These are phyloP conservation scores for Exophiala viscosa DNA, from an alignment of 2,329 filamentous ascomycete species.

Conservation along the genomic window DNA sequence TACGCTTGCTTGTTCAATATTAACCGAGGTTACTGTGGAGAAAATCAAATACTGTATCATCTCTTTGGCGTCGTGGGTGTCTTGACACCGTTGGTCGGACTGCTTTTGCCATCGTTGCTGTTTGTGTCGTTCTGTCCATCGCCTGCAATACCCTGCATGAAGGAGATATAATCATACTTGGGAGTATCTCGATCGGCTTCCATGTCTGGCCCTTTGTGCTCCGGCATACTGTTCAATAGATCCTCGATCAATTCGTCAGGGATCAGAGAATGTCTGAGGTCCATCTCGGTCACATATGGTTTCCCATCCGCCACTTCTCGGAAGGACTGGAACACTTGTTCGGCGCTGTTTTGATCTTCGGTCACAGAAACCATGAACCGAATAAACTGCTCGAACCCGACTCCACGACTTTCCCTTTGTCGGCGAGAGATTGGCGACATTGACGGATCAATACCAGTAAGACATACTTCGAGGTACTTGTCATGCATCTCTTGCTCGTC, in stretches of 20 bases:
- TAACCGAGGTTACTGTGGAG: too few species aligned
- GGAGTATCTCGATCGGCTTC: constrained; percentile 75
- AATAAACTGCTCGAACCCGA: constrained; percentile 98
- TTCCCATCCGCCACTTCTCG: constrained; percentile 96
- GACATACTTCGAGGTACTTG: constrained; percentile 81
- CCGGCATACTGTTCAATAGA: constrained; percentile 79
- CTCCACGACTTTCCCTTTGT: constrained; percentile 49
- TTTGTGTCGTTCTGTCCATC: constrained; percentile 28
- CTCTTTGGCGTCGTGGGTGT: constrained; percentile 21
- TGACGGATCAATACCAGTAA: constrained; percentile 36
- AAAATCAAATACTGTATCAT: not conserved
- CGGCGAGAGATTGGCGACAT: constrained; percentile 28
- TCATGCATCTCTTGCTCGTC: constrained; percentile 98
- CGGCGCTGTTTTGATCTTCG: constrained; percentile 96
- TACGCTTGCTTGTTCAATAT: too few species aligned
- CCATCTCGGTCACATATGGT: constrained; percentile 97
- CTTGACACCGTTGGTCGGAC: constrained; percentile 17
- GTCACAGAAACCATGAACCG: constrained; percentile 99
- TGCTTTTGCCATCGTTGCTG: constrained; percentile 7
- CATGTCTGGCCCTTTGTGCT: constrained; percentile 78
- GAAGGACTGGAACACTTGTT: constrained; percentile 98
- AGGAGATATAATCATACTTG: constrained; percentile 94
- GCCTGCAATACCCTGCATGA: constrained; percentile 84
- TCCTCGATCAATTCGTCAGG: constrained; percentile 97
- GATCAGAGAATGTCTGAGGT: constrained; percentile 88